Percentiles rank a stretch among this genome's conserved stretches.
phyloP scores from a whole-genome alignment of 2,329 filamentous ascomycete genomes.

The Dothistroma septosporum region DNA sequence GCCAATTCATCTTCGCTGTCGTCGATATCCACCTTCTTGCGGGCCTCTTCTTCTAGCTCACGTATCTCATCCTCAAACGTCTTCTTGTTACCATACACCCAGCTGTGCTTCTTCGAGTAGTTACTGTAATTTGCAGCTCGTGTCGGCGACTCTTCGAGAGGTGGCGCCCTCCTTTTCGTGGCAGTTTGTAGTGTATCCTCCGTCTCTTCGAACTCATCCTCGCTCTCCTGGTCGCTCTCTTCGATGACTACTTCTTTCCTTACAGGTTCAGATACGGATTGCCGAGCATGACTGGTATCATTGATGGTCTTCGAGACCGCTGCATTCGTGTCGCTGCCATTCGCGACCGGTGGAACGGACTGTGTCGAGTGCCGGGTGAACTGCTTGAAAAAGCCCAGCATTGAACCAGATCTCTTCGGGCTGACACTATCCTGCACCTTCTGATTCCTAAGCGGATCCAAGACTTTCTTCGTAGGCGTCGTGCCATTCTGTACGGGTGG shows the following conservation, averaged over 20 bases:
- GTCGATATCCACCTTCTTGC: constrained; percentile 19
- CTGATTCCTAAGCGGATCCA: constrained; percentile 25
- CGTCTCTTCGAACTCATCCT: constrained; percentile 1
- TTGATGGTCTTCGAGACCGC: neutral
- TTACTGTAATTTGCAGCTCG: neutral
- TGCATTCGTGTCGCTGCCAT: neutral
- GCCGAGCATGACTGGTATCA: neutral
- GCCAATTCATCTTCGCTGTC: constrained; percentile 21
- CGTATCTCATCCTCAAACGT: constrained; percentile 35
- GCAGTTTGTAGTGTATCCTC: neutral
- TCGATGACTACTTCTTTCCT: neutral
- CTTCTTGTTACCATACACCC: constrained; percentile 23
- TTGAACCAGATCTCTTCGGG: constrained; percentile 7
- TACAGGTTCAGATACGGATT: neutral
- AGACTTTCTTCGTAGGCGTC: constrained; percentile 4
- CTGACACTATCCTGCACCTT: neutral
- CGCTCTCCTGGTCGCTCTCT: neutral
- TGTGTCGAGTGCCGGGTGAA: constrained; percentile 12
- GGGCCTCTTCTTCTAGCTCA: constrained; percentile 27
- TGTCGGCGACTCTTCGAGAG: neutral
- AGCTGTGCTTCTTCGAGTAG: constrained; percentile 1
- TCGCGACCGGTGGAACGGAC: neutral
- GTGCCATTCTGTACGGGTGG: neutral
- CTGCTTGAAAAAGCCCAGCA: constrained; percentile 31
- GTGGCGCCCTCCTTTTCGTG: neutral